Conservation (phyloP, 2,329 filamentous ascomycete genomes). For the Penicillium sp. region DNA sequence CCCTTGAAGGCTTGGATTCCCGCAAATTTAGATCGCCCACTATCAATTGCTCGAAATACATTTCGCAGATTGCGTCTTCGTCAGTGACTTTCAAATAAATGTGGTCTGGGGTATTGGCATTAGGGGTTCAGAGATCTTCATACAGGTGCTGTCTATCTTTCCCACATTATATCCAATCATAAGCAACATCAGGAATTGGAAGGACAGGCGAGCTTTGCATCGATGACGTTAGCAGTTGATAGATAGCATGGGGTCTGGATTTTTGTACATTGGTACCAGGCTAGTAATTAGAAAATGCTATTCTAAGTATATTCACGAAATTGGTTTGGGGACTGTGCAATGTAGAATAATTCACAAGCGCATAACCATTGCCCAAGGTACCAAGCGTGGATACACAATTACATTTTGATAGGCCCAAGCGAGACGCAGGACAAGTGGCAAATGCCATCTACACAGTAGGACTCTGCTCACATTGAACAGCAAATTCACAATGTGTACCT, state of each 20-base stretch:
- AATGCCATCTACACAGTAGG: not conserved
- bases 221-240: slow-evolving; percentile 20
- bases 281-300: slow-evolving; percentile 6
- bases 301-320: not conserved
- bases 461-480: not conserved
- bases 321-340: not conserved
- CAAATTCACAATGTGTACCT: not conserved
- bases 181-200: too few species aligned
- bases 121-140: not conserved
- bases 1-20: slow-evolving; percentile 25
- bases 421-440: not conserved
- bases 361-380: not conserved
- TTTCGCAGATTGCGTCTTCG: slow-evolving; percentile 1
- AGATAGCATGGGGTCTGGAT: slow-evolving; percentile 10
- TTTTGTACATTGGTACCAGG: not conserved
- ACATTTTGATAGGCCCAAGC: not conserved
- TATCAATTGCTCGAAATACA: slow-evolving; percentile 13
- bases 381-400: not conserved
- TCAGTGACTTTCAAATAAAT: not conserved
- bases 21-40: slow-evolving; percentile 31
- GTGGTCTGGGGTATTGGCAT: not conserved
- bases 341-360: not conserved
- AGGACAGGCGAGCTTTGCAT: slow-evolving; percentile 4
- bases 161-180: not conserved
- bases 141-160: not conserved